Evolutionary conservation across 805 yeast genomes (phyloP).

Genomic region (Yarrowia sp.): DNA sequence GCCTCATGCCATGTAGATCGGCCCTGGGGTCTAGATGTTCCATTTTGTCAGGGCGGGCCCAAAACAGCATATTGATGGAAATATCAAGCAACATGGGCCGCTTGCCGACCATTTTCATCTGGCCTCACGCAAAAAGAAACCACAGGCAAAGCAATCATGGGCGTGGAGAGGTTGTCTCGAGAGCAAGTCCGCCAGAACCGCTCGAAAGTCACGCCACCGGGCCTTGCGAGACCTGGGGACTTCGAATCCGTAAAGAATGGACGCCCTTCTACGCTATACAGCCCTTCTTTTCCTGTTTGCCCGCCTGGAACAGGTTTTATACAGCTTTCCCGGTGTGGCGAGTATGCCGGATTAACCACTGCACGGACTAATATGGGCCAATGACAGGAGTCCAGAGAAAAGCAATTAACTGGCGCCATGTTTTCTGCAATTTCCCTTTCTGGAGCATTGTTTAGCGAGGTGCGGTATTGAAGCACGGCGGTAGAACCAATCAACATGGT

Average conservation of each 20-base stretch:
- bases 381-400: background rate
- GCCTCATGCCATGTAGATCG: background rate
- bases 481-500: constrained; percentile 19
- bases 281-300: background rate
- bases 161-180: background rate
- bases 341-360: background rate
- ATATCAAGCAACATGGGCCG: background rate
- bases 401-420: constrained; percentile 12
- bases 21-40: background rate
- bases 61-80: background rate
- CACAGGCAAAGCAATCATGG: background rate
- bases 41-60: background rate
- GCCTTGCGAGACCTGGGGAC: background rate
- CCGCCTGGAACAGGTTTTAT: background rate
- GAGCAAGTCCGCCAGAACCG: background rate
- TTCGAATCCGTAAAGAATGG: background rate
- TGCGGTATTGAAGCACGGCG: background rate
- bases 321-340: background rate
- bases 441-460: constrained; percentile 17
- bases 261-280: background rate
- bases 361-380: background rate
- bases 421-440: constrained; percentile 8
- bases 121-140: constrained; percentile 3
- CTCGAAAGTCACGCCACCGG: background rate
- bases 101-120: background rate